Conservation (phyloP, 2,329 filamentous ascomycete genomes). For the Colletotrichum horii region DNA sequence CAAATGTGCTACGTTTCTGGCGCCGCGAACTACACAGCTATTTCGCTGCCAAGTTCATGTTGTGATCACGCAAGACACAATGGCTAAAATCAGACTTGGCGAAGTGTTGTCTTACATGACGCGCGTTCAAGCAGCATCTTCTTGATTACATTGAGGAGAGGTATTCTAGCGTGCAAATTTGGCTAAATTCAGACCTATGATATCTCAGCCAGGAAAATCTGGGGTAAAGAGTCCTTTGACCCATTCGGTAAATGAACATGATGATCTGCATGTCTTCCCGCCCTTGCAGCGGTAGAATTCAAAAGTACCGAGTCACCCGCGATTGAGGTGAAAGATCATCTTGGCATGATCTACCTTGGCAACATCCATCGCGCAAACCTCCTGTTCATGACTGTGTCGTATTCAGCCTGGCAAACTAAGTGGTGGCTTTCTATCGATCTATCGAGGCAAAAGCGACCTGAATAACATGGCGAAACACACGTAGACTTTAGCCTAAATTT, state of each 20-base stretch:
- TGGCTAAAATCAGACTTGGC: background rate
- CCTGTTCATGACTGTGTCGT: background rate
- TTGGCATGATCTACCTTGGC: background rate
- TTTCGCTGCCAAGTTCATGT: background rate
- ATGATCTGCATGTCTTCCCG: background rate
- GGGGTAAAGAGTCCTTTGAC: background rate
- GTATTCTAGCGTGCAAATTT: background rate
- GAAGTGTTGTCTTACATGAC: background rate
- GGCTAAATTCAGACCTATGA: background rate
- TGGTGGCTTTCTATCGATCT: background rate
- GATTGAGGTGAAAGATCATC: background rate
- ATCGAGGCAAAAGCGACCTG: background rate
- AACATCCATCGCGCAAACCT: background rate
- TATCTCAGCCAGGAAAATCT: background rate
- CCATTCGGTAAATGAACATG: background rate
- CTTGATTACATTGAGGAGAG: background rate
- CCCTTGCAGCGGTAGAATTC: background rate
- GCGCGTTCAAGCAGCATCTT: background rate
- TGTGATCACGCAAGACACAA: background rate
- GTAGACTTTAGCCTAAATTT: background rate
- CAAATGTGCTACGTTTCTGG: background rate
- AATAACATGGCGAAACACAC: background rate
- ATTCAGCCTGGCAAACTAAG: background rate
- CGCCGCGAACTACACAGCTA: accelerated
- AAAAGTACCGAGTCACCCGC: background rate